Evolutionary conservation across 1,284 basidiomycete genomes (phyloP).

Genomic region (Microbotryomycetes sp.): DNA sequence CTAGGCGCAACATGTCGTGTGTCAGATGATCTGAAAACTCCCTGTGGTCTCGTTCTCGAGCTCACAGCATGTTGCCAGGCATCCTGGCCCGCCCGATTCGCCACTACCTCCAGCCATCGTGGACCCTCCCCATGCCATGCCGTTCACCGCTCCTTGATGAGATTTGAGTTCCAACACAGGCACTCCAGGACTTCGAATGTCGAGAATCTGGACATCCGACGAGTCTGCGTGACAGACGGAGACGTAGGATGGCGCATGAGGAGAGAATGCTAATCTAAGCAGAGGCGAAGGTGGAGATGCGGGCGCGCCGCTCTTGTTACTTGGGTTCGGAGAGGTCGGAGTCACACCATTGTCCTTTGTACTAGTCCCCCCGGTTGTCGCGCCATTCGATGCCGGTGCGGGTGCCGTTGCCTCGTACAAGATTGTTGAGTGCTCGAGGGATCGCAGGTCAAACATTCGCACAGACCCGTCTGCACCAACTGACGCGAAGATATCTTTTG

Average conservation of each 20-base stretch:
- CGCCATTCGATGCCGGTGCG: conserved; percentile 41
- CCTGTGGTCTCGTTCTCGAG: neutral
- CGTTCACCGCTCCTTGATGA: conserved; percentile 68
- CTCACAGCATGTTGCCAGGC: conserved; percentile 55
- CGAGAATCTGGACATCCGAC: conserved; percentile 74
- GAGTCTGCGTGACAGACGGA: conserved; percentile 90
- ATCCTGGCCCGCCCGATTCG: conserved; percentile 59
- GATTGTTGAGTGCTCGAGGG: conserved; percentile 96
- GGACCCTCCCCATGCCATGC: conserved; percentile 72
- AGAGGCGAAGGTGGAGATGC: conserved; percentile 54
- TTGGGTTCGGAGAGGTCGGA: neutral
- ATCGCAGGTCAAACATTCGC: conserved; percentile 91
- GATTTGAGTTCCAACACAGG: conserved; percentile 83
- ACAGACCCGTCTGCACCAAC: conserved; percentile 96
- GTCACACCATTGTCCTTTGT: conserved; percentile 1
- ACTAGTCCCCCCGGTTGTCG: conserved; percentile 40
- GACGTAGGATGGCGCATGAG: conserved; percentile 79
- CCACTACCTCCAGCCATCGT: conserved; percentile 23
- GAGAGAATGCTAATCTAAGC: conserved; percentile 76
- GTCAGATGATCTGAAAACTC: neutral
- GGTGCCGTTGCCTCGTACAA: conserved; percentile 79
- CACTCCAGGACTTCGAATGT: conserved; percentile 87
- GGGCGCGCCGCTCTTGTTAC: neutral
- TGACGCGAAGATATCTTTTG: conserved; percentile 94
- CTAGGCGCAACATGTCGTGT: conserved; percentile 44